phyloP scores from a whole-genome alignment of 139 green algal species.

The Dunaliella sp. region DNA sequence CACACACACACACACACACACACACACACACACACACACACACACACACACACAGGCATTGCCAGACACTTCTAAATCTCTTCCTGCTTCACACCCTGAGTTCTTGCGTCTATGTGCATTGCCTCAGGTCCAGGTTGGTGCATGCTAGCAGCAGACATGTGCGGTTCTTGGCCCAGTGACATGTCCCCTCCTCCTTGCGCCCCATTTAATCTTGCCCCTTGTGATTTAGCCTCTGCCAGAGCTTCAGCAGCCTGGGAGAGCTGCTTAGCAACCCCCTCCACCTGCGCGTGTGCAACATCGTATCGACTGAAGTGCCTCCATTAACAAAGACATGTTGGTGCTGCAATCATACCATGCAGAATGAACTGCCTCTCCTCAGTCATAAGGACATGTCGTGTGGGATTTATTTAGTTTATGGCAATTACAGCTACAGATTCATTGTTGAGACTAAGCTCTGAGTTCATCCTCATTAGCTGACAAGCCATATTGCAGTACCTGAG shows the following conservation, averaged over 20 bases:
- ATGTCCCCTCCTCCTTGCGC: not conserved
- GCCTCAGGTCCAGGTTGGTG: too few relatives aligned
- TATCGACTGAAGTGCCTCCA: not conserved
- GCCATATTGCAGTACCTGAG: too few relatives aligned
- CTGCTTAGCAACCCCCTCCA: not conserved
- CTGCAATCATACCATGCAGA: not conserved
- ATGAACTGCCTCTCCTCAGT: not conserved
- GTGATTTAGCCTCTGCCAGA: not conserved
- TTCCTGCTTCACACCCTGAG: not conserved
- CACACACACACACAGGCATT: not conserved
- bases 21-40: not conserved
- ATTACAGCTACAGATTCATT: not conserved
- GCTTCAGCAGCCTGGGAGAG: not conserved
- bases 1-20: not conserved
- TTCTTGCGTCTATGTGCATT: too few relatives aligned
- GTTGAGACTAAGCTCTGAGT: not conserved
- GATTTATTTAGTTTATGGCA: too few relatives aligned
- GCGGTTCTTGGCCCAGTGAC: not conserved
- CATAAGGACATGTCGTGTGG: not conserved
- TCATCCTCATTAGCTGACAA: not conserved
- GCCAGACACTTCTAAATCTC: not conserved
- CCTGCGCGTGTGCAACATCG: not conserved
- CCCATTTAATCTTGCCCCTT: not conserved
- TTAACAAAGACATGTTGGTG: not conserved
- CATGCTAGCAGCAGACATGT: too few relatives aligned